These are phyloP conservation scores for Tolypocladium endophyticum DNA, from an alignment of 2,329 filamentous ascomycete species.

Conservation along the genomic window DNA sequence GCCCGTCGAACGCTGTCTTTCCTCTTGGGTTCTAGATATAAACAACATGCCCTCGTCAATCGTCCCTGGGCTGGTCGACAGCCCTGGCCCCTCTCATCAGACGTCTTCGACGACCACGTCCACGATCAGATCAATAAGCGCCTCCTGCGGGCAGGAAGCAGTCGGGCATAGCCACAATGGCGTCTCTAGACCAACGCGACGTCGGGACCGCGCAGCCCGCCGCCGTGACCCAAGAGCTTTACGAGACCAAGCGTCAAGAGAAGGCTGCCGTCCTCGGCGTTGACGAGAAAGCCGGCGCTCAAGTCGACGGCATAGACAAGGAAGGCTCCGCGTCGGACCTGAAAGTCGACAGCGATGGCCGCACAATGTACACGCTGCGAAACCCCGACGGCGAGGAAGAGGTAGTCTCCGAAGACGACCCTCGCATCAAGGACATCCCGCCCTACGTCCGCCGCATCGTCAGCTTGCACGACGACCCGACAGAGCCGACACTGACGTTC, in stretches of 20 bases:
- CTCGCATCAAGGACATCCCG: slow-evolving; percentile 41
- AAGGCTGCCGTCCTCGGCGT: slow-evolving; percentile 3
- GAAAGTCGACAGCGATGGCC: slow-evolving; percentile 3
- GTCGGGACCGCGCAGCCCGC: background rate
- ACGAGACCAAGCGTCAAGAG: background rate
- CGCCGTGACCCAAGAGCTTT: background rate
- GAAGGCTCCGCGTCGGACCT: slow-evolving; percentile 2
- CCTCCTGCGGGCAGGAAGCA: background rate
- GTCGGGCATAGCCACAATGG: background rate
- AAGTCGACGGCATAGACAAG: background rate
- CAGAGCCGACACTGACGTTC: slow-evolving; percentile 45
- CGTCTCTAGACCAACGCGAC: background rate
- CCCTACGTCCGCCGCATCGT: slow-evolving; percentile 40
- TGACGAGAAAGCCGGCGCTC: slow-evolving; percentile 4
- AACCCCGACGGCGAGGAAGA: slow-evolving; percentile 14
- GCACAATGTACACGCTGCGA: slow-evolving; percentile 6
- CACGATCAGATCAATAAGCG: background rate
- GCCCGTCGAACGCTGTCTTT: background rate
- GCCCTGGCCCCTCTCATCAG: background rate
- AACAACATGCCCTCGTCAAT: background rate
- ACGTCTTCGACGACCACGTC: background rate
- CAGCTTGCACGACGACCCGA: slow-evolving; percentile 45
- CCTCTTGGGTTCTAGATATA: background rate
- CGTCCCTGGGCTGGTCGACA: background rate
- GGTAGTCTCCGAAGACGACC: slow-evolving; percentile 32